Percentiles rank a stretch among this genome's conserved stretches.
phyloP scores from a whole-genome alignment of 148 eudicot genomes.

The Dianthus caryophyllus region DNA sequence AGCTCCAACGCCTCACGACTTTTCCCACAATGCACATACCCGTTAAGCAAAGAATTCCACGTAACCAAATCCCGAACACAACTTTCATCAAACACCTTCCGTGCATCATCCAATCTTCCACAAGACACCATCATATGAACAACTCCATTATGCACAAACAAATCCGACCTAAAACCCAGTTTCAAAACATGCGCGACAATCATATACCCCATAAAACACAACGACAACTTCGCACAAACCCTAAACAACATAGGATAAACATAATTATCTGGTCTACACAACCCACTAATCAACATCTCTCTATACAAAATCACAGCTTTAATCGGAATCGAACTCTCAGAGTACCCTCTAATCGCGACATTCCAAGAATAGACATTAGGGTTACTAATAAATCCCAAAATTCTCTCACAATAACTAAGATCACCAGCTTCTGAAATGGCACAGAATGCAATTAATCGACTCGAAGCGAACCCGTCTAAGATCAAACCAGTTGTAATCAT shows the following conservation, averaged over 20 bases:
- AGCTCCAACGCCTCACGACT: conserved; percentile 34
- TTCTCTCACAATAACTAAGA: conserved; percentile 30
- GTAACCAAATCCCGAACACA: conserved; percentile 53
- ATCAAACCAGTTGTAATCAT: conserved; percentile 45
- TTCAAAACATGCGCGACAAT: conserved; percentile 50
- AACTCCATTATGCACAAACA: conserved; percentile 48
- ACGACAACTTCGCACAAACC: conserved; percentile 35
- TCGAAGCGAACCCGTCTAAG: conserved; percentile 40
- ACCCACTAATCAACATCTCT: conserved; percentile 32
- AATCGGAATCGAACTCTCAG: conserved; percentile 26
- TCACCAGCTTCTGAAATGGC: conserved; percentile 45
- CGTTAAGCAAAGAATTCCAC: conserved; percentile 58
- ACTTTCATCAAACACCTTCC: conserved; percentile 56
- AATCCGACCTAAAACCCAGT: conserved; percentile 43
- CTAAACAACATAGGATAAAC: conserved; percentile 49
- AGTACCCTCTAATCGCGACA: conserved; percentile 40
- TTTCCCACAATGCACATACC: conserved; percentile 47
- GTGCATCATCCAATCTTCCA: conserved; percentile 38
- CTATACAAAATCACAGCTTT: conserved; percentile 35
- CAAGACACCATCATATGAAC: conserved; percentile 46
- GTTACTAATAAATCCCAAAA: conserved; percentile 29
- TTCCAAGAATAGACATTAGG: conserved; percentile 50
- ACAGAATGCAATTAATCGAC: conserved; percentile 54
- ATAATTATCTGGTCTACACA: conserved; percentile 41
- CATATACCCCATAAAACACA: conserved; percentile 31